Percentiles rank a stretch among this genome's conserved stretches.
phyloP scores from a whole-genome alignment of 2,329 filamentous ascomycete species.

The Hypoxylon sp. region DNA sequence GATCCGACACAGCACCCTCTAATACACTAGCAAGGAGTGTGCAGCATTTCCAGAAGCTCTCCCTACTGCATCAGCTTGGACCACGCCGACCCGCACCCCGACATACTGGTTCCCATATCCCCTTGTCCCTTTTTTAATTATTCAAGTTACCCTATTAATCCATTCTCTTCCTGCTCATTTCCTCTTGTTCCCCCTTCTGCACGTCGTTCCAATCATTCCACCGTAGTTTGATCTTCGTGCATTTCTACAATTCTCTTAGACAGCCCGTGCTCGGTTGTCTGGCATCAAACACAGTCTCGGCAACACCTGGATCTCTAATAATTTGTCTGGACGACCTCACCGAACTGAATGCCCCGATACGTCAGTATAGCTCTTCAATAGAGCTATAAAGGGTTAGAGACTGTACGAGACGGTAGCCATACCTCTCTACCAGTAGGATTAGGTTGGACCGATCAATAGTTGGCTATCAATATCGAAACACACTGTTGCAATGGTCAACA shows the following conservation, averaged over 20 bases:
- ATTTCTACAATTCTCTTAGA: constrained; percentile 30
- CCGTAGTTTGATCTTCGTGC: constrained; percentile 27
- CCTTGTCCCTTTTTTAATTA: constrained; percentile 50
- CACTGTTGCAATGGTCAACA: constrained; percentile 58
- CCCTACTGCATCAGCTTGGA: constrained; percentile 49
- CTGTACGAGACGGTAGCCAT: constrained; percentile 46
- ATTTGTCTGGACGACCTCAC: constrained; percentile 30
- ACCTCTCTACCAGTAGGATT: constrained; percentile 44
- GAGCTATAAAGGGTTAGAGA: constrained; percentile 50
- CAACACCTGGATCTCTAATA: constrained; percentile 35
- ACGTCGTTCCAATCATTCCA: constrained; percentile 33
- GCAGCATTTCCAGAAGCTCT: constrained; percentile 54
- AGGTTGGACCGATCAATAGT: constrained; percentile 2
- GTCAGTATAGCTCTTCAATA: constrained; percentile 54
- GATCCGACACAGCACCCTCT: constrained; percentile 45
- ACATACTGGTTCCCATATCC: constrained; percentile 51
- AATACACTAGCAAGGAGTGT: constrained; percentile 52
- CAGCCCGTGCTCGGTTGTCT: constrained; percentile 15
- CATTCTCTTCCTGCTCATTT: constrained; percentile 44
- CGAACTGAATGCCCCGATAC: constrained; percentile 55
- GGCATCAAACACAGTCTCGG: constrained; percentile 38
- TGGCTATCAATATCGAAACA: constrained; percentile 23
- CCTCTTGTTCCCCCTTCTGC: constrained; percentile 41
- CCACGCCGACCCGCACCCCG: constrained; percentile 52
- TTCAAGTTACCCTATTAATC: constrained; percentile 49